Base-by-base conservation (phyloP, 1,284 basidiomycete genomes). In the Tremellales sp. region DNA sequence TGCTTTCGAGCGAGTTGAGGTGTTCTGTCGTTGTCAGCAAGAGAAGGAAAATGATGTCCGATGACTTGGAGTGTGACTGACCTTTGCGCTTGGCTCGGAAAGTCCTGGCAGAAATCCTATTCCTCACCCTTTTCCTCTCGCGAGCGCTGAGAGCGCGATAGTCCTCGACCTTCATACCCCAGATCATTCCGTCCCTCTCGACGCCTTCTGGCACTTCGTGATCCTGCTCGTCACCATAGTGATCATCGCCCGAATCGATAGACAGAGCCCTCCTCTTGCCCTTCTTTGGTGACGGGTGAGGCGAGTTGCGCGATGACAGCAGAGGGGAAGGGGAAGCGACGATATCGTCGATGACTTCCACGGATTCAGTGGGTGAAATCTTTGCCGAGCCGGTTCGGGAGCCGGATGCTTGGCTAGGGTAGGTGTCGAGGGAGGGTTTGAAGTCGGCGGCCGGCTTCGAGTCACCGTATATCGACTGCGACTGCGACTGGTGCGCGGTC, bases 161-260 rank as follows among this genome's bases (percentile, higher is more conserved):
- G 21, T 68, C 66, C 17, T 72, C 70, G 19, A 72, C 70, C 54
- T 65, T 67, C 71, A 75, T 73, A 11, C 73, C 73, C 73, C 73
- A 75, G 50, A 75, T 75, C 68, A 73, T 73, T 15, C 73, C 73
- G 52, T 75, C 71, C 37, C 67, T 55, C 56, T 75, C 73, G 23
- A 73, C 68, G 29, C 71, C 73, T 51, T 72, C 70, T 23, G 67
- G 65, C 21, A 72, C 66, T 27, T 73, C 71, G 23, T 58, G 62
- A 21, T 64, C 64, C 26, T 61, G 57, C 29, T 68, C 65, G 26
- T 55, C 45, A 22, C 53, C 46, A 33, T 56, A 53, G 26, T 52
- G 54, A 51, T 63, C 60, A 25, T 54, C 53, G 43, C 63, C 60
- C 23, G 62, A 62, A 42, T 68, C 65, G 10, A 65, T 37, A 13